Conservation (phyloP, 495 filamentous ascomycete species). For the Xylaria sp. region DNA sequence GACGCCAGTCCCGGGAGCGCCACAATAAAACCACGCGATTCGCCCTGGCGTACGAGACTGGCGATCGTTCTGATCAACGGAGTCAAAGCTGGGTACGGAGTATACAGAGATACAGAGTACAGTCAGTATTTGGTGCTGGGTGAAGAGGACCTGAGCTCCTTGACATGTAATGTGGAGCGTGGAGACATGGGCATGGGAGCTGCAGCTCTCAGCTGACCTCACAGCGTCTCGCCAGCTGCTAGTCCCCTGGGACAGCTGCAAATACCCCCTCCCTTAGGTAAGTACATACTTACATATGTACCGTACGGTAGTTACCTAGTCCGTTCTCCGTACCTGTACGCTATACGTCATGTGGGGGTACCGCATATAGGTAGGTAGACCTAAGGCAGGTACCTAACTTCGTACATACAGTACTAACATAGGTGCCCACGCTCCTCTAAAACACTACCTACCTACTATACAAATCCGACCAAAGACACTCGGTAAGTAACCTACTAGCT, state of each 20-base stretch:
- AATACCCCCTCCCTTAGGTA: neutral
- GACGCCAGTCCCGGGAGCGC: neutral
- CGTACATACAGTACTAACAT: too few relatives aligned
- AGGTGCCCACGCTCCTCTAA: too few relatives aligned
- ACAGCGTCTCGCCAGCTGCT: neutral
- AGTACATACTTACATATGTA: too few relatives aligned
- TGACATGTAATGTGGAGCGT: slow-evolving; percentile 4
- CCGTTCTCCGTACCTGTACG: too few relatives aligned
- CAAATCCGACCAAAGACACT: neutral
- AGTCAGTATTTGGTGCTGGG: neutral
- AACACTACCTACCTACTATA: too few relatives aligned
- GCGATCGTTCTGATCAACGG: neutral
- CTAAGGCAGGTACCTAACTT: too few relatives aligned
- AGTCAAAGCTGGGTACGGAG: slow-evolving; percentile 5
- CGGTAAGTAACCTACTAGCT: neutral
- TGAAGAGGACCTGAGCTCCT: neutral
- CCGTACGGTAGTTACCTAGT: too few relatives aligned
- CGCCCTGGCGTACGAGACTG: slow-evolving; percentile 7
- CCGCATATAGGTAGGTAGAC: too few relatives aligned
- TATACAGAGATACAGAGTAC: too few relatives aligned
- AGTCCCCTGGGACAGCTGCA: neutral
- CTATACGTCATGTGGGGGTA: too few relatives aligned
- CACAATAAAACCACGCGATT: slow-evolving; percentile 2
- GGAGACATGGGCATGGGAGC: neutral
- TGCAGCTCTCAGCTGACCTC: neutral